Evolutionary conservation across 331 rosid species (phyloP).

Genomic region (Arachis monticola): DNA sequence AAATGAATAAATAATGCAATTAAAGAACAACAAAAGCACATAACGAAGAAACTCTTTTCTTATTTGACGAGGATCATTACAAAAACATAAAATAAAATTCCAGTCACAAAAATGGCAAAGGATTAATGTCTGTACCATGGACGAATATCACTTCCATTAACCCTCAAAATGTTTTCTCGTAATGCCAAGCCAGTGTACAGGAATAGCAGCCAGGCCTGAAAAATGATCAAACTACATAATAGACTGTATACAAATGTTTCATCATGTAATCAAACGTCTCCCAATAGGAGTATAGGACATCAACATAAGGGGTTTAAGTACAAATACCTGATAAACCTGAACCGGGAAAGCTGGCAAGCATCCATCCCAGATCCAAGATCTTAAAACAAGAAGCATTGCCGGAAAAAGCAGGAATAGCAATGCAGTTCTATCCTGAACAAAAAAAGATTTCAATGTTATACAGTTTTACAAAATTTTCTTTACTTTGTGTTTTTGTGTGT

Average conservation of each 20-base stretch:
- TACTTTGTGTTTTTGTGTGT: no score
- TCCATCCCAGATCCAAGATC: constrained; percentile 95
- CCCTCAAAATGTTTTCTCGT: constrained; percentile 95
- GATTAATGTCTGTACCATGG: constrained; percentile 68
- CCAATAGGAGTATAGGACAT: constrained; percentile 1
- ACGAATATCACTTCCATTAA: constrained; percentile 97
- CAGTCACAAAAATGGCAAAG: constrained; percentile 2
- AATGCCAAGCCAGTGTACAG: constrained; percentile 94
- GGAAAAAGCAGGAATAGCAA: constrained; percentile 93
- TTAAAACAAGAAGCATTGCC: constrained; percentile 65
- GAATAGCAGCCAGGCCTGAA: constrained; percentile 95
- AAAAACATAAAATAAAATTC: not conserved
- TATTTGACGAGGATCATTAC: constrained; percentile 6
- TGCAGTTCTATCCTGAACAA: constrained; percentile 95
- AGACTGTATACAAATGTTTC: constrained; percentile 36
- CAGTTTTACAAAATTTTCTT: constrained; percentile 20
- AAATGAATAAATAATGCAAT: not conserved
- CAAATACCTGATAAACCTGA: constrained; percentile 88
- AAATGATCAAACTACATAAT: constrained; percentile 38
- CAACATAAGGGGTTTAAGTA: not conserved
- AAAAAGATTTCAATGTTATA: constrained; percentile 34
- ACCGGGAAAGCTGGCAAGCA: constrained; percentile 96
- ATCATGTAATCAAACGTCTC: constrained; percentile 27
- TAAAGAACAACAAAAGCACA: constrained; percentile 22
- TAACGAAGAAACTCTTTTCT: constrained; percentile 21